Evolutionary conservation across 2,329 filamentous ascomycete genomes (phyloP).

Genomic region (Talaromyces verruculosus): DNA sequence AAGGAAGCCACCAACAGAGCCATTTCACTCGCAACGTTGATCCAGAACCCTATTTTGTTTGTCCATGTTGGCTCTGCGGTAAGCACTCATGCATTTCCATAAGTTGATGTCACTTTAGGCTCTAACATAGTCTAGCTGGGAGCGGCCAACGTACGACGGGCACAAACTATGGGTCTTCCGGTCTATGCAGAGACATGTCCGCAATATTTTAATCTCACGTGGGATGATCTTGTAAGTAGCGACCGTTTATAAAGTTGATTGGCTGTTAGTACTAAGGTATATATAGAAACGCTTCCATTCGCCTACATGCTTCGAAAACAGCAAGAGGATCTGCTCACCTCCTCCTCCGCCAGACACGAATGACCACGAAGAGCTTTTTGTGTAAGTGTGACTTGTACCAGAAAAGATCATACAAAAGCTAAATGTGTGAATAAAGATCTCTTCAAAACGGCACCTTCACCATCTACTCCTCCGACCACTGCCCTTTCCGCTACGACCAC

Average conservation of each 20-base stretch:
- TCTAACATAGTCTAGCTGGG: neutral
- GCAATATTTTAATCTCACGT: conserved; percentile 58
- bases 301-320: conserved; percentile 40
- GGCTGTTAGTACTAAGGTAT: too few relatives aligned
- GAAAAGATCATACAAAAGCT: neutral
- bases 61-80: conserved; percentile 46
- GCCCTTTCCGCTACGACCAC: conserved; percentile 51
- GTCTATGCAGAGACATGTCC: conserved; percentile 60
- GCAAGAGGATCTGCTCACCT: conserved; percentile 57
- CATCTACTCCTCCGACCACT: conserved; percentile 52
- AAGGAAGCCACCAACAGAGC: conserved; percentile 52
- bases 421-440: too few relatives aligned
- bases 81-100: neutral
- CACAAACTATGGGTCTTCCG: conserved; percentile 53
- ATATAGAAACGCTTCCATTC: neutral
- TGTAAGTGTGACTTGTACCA: neutral
- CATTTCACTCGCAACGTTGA: conserved; percentile 52
- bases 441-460: conserved; percentile 57
- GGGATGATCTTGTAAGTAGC: conserved; percentile 44
- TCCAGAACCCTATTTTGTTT: conserved; percentile 54
- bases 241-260: too few relatives aligned
- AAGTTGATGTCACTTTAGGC: neutral
- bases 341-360: conserved; percentile 48
- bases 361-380: conserved; percentile 43
- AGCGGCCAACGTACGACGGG: conserved; percentile 35